Evolutionary conservation across 805 yeast genomes (phyloP).

Genomic region (Nakazawaea molendinolei): DNA sequence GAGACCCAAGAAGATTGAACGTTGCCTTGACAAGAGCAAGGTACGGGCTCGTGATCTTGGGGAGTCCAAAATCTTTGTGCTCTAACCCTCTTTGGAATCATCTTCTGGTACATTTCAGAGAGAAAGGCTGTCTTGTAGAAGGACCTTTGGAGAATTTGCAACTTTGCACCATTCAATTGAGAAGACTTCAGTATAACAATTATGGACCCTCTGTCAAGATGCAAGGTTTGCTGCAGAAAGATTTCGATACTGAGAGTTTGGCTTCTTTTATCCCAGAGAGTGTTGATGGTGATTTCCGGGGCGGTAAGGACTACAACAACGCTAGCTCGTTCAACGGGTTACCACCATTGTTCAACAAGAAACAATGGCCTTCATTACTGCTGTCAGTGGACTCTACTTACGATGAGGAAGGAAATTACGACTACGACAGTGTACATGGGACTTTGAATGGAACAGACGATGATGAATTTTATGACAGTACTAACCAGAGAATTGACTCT

Average conservation of each 20-base stretch:
- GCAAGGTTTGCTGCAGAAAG: no score
- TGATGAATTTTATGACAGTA: constrained; percentile 2
- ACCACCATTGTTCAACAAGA: constrained; percentile 18
- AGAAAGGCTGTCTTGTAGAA: constrained; percentile 82
- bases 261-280: constrained; percentile 29
- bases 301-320: constrained; percentile 12
- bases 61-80: constrained; percentile 75
- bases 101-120: constrained; percentile 70
- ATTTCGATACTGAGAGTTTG: constrained; percentile 31
- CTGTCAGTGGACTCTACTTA: background rate
- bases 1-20: constrained; percentile 80
- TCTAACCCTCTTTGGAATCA: constrained; percentile 73
- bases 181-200: constrained; percentile 20
- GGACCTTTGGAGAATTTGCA: constrained; percentile 80
- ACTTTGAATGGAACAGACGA: constrained; percentile 9
- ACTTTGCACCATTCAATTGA: constrained; percentile 55
- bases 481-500: constrained; percentile 15
- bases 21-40: constrained; percentile 88
- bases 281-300: constrained; percentile 18
- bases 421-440: constrained; percentile 2
- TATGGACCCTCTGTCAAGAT: constrained; percentile 12
- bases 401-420: constrained; percentile 5
- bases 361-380: constrained; percentile 14
- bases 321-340: constrained; percentile 8
- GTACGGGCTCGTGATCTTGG: constrained; percentile 73